These are phyloP conservation scores for Aspergillus funiculosus DNA, from an alignment of 495 filamentous ascomycete genomes.

Conservation along the genomic window DNA sequence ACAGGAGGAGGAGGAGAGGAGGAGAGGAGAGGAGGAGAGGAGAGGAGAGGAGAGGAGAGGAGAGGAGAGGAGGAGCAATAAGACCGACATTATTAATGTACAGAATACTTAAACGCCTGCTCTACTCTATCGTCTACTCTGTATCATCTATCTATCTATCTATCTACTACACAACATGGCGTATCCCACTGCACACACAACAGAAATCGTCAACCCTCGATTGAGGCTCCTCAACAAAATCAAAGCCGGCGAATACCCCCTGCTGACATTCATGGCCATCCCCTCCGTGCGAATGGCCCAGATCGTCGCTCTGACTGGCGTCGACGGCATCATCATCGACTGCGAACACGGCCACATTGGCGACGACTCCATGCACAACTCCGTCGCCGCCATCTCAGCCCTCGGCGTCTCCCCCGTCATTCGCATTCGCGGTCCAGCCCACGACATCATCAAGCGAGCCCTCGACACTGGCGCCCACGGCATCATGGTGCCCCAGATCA, in stretches of 20 bases:
- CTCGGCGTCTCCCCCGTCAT: conserved; percentile 63
- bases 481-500: conserved; percentile 35
- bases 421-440: conserved; percentile 58
- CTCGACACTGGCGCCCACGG: conserved; percentile 66
- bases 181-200: conserved; percentile 31
- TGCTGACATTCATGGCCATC: conserved; percentile 38
- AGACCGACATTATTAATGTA: too few relatives aligned
- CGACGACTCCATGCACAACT: conserved; percentile 23
- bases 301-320: conserved; percentile 33
- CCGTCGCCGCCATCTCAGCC: conserved; percentile 51
- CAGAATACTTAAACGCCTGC: too few relatives aligned
- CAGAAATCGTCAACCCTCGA: conserved; percentile 30
- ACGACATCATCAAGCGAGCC: conserved; percentile 71
- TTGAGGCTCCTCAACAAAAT: conserved; percentile 34
- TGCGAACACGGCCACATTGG: conserved; percentile 65
- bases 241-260: conserved; percentile 25
- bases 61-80: too few relatives aligned
- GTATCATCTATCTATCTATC: background rate
- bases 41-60: too few relatives aligned
- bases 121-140: too few relatives aligned
- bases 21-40: too few relatives aligned
- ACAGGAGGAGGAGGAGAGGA: too few relatives aligned
- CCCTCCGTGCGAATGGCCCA: conserved; percentile 34
- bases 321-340: conserved; percentile 23
- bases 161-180: conserved; percentile 13